Conservation (phyloP, 305 asterid species). For the Monarda citriodora region DNA sequence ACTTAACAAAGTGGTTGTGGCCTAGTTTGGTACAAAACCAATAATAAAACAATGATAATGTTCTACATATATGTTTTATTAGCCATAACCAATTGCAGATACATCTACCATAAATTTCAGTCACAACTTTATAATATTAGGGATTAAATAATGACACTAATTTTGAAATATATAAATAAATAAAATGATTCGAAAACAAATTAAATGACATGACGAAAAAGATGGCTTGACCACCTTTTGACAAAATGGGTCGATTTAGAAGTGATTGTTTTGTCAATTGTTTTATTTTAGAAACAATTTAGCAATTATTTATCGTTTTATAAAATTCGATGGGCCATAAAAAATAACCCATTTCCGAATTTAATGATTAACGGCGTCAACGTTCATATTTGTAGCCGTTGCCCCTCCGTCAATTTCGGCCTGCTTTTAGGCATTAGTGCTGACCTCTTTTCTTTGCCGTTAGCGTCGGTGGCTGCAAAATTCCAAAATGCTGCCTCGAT, state of each 20-base stretch:
- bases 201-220: not conserved
- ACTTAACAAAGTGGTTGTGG: not conserved
- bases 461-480: slow-evolving; percentile 26
- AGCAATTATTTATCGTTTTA: not conserved
- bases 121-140: too few relatives aligned
- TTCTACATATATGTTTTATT: not conserved
- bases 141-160: not conserved
- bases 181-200: slow-evolving; percentile 5
- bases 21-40: too few relatives aligned
- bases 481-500: not conserved
- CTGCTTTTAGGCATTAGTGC: not conserved
- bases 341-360: not conserved
- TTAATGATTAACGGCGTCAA: slow-evolving; percentile 29
- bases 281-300: not conserved
- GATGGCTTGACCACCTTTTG: slow-evolving; percentile 5
- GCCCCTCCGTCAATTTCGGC: slow-evolving; percentile 9
- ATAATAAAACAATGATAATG: not conserved
- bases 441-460: slow-evolving; percentile 11
- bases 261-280: slow-evolving; percentile 6
- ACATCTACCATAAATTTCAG: too few relatives aligned
- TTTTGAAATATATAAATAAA: not conserved
- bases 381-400: slow-evolving; percentile 22
- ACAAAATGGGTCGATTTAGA: slow-evolving; percentile 13
- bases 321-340: not conserved
- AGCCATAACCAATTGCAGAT: not conserved